Evolutionary conservation across 306 rosid genomes (phyloP).

Genomic region (Acacia melanoxylon): DNA sequence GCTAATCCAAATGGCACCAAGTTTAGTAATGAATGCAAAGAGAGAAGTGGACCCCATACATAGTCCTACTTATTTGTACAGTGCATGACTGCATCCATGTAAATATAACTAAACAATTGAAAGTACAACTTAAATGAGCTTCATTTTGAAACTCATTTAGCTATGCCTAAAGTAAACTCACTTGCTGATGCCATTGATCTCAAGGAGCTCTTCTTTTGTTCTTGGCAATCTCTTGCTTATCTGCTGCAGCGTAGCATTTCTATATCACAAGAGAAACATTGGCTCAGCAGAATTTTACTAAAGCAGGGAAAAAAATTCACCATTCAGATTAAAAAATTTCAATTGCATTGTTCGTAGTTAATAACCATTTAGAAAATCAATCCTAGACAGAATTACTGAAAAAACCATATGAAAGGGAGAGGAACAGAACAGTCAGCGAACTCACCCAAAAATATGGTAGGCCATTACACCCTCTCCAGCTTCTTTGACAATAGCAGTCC

Average conservation of each 20-base stretch:
- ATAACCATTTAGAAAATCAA: neutral
- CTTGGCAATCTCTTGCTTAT: conserved; percentile 74
- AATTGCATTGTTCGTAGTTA: neutral
- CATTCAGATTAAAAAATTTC: conserved; percentile 8
- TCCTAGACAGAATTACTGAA: neutral
- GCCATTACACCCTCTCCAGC: conserved; percentile 77
- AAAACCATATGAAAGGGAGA: neutral
- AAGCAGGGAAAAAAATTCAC: neutral
- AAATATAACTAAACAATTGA: neutral
- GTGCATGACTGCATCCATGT: neutral
- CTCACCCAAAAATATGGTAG: conserved; percentile 84
- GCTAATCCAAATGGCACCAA: no score
- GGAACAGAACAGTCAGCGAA: conserved; percentile 18
- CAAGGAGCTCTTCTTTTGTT: conserved; percentile 86
- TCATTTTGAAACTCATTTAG: neutral
- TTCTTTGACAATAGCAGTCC: conserved; percentile 65
- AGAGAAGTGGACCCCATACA: neutral
- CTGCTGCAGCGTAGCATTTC: conserved; percentile 66
- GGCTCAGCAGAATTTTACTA: neutral
- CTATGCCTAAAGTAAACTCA: conserved; percentile 47
- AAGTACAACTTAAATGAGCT: neutral
- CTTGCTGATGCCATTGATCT: conserved; percentile 85
- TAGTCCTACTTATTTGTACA: neutral
- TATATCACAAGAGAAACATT: conserved; percentile 29
- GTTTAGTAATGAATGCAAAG: neutral